Conservation (phyloP, 2,329 filamentous ascomycete species). For the Aspergillus brunneoviolaceus region DNA sequence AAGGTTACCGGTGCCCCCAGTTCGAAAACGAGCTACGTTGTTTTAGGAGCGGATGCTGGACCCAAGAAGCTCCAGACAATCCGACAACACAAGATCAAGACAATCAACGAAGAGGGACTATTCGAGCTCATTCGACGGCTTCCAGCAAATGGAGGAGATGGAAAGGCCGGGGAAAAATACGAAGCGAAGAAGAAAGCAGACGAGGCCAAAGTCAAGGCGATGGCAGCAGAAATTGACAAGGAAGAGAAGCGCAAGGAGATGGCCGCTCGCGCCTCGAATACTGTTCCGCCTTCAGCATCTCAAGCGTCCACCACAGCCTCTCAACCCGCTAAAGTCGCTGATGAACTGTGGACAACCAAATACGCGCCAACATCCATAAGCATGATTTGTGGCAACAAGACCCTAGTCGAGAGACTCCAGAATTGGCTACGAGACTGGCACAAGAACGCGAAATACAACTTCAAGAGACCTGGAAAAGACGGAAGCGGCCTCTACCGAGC, state of each 20-base stretch:
- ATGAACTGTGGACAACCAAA: constrained; percentile 87
- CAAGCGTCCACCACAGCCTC: constrained; percentile 47
- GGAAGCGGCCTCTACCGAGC: constrained; percentile 80
- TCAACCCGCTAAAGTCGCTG: constrained; percentile 48
- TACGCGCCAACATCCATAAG: constrained; percentile 82
- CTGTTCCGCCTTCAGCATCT: constrained; percentile 47
- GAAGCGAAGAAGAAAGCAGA: constrained; percentile 83
- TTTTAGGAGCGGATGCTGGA: constrained; percentile 86
- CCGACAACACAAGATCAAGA: constrained; percentile 73
- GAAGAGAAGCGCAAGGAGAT: constrained; percentile 61
- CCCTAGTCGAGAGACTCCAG: constrained; percentile 83
- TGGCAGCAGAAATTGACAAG: constrained; percentile 80
- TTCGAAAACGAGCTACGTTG: constrained; percentile 89
- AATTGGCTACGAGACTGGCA: constrained; percentile 82
- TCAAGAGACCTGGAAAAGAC: constrained; percentile 79
- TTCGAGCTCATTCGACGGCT: constrained; percentile 80
- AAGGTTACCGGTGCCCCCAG: constrained; percentile 85
- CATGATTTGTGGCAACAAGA: constrained; percentile 96
- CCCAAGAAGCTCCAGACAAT: constrained; percentile 92
- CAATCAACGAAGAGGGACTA: constrained; percentile 89
- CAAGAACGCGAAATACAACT: constrained; percentile 73
- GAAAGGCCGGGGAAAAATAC: constrained; percentile 81
- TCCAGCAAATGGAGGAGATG: constrained; percentile 81
- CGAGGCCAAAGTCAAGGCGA: constrained; percentile 74
- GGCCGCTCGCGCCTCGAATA: constrained; percentile 15